Percentiles rank a stretch among this genome's conserved stretches.
phyloP scores from a whole-genome alignment of 2,329 filamentous ascomycete genomes.

The Pyrenophora seminiperda region DNA sequence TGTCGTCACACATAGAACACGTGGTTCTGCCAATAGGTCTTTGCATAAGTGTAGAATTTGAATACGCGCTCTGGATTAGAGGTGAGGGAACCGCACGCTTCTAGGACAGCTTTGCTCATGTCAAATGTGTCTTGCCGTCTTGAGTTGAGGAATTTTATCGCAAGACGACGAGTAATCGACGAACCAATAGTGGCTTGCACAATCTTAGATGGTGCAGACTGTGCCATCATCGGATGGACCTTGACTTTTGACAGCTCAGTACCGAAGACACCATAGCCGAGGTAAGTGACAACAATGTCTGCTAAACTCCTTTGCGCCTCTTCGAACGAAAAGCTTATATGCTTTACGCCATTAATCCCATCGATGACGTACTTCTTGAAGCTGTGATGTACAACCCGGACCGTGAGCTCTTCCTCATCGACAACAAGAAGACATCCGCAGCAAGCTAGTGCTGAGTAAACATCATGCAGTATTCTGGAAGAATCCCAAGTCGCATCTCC shows the following conservation, averaged over 20 bases:
- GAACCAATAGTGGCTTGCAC: conserved; percentile 11
- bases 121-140: conserved; percentile 16
- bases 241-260: conserved; percentile 18
- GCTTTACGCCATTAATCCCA: not conserved
- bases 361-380: conserved; percentile 26
- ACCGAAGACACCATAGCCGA: conserved; percentile 27
- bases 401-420: conserved; percentile 33
- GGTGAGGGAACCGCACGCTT: conserved; percentile 1
- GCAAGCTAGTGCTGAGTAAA: conserved; percentile 22
- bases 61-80: conserved; percentile 3
- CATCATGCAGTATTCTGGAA: conserved; percentile 22
- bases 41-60: conserved; percentile 22
- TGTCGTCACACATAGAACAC: conserved; percentile 16
- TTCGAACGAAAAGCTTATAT: conserved; percentile 1
- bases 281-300: conserved; percentile 29
- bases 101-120: conserved; percentile 17
- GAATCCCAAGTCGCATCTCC: conserved; percentile 32
- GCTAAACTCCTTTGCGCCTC: conserved; percentile 19
- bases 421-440: conserved; percentile 32
- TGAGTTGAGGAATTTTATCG: conserved; percentile 16
- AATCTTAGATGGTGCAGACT: conserved; percentile 13
- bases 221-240: conserved; percentile 4
- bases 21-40: conserved; percentile 17
- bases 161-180: conserved; percentile 11
- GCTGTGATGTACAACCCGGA: conserved; percentile 28